These are phyloP conservation scores for Baeospora myosura DNA, from an alignment of 1,284 basidiomycete genomes.

Conservation along the genomic window DNA sequence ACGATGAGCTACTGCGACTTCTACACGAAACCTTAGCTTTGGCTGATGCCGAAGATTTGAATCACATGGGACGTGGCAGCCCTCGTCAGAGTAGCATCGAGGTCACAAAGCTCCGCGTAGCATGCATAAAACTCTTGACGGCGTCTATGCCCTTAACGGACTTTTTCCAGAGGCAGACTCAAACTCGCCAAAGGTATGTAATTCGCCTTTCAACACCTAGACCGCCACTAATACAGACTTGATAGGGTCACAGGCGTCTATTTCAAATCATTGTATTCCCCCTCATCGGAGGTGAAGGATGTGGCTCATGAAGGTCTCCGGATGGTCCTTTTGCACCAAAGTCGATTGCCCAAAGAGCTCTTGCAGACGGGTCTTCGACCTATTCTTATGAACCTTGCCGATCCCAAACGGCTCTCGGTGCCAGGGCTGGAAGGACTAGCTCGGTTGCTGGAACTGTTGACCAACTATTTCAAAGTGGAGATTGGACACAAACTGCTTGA, in stretches of 20 bases:
- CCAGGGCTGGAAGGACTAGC: conserved; percentile 93
- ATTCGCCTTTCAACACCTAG: neutral
- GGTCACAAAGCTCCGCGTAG: conserved; percentile 88
- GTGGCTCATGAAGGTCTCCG: conserved; percentile 92
- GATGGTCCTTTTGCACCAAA: conserved; percentile 85
- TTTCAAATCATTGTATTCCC: conserved; percentile 97
- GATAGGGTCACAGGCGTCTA: conserved; percentile 88
- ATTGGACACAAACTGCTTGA: conserved; percentile 97
- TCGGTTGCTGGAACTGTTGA: conserved; percentile 89
- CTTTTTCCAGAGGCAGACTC: conserved; percentile 78
- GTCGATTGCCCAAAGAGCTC: conserved; percentile 91
- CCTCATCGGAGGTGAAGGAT: conserved; percentile 89
- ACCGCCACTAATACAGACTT: neutral
- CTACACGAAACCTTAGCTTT: conserved; percentile 92
- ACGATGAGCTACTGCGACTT: conserved; percentile 88
- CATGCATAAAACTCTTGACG: conserved; percentile 88
- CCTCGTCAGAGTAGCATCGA: conserved; percentile 79
- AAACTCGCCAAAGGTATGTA: conserved; percentile 77
- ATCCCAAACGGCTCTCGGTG: conserved; percentile 92
- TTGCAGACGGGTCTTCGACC: conserved; percentile 93
- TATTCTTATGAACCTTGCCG: conserved; percentile 96
- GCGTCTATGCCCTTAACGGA: conserved; percentile 94
- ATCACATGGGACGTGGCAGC: conserved; percentile 68
- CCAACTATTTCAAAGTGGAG: conserved; percentile 99
- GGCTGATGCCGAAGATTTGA: conserved; percentile 90